phyloP scores from a whole-genome alignment of 176 grass and related monocot species.

The Bothriochloa decipiens region DNA sequence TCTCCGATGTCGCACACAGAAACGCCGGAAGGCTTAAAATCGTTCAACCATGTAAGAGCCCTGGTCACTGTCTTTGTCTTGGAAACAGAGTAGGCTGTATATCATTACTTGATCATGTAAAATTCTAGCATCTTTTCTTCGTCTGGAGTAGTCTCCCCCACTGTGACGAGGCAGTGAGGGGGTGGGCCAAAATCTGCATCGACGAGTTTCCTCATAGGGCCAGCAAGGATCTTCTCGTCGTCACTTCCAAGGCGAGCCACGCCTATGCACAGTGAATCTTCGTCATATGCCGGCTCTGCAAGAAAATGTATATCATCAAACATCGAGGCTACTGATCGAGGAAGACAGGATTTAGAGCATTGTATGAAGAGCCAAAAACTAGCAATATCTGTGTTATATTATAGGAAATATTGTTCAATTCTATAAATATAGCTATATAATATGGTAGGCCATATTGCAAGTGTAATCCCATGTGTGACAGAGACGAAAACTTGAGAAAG shows the following conservation, averaged over 20 bases:
- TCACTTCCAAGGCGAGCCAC: slow-evolving; percentile 81
- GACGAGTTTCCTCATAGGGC: slow-evolving; percentile 63
- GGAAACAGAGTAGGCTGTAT: no score
- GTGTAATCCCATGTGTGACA: no score
- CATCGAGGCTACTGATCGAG: neutral
- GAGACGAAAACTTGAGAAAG: neutral
- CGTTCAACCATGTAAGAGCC: no score
- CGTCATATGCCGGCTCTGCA: slow-evolving; percentile 50
- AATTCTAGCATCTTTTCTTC: slow-evolving; percentile 90
- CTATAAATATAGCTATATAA: no score
- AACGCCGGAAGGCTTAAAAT: no score
- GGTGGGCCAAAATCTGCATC: slow-evolving; percentile 82
- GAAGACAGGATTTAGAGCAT: neutral
- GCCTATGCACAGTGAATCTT: slow-evolving; percentile 70
- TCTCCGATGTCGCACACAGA: no score
- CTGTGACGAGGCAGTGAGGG: slow-evolving; percentile 55
- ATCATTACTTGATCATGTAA: slow-evolving; percentile 54
- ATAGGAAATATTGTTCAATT: no score
- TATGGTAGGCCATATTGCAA: no score
- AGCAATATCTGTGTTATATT: neutral
- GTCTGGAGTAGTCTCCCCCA: slow-evolving; percentile 38
- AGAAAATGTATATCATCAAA: slow-evolving; percentile 20
- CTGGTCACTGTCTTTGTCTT: no score
- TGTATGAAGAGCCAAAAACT: neutral
- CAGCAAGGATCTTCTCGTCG: slow-evolving; percentile 80